Percentiles rank a stretch among this genome's conserved stretches.
phyloP scores from a whole-genome alignment of 306 rosid species.

The Heteromeles arbutifolia region DNA sequence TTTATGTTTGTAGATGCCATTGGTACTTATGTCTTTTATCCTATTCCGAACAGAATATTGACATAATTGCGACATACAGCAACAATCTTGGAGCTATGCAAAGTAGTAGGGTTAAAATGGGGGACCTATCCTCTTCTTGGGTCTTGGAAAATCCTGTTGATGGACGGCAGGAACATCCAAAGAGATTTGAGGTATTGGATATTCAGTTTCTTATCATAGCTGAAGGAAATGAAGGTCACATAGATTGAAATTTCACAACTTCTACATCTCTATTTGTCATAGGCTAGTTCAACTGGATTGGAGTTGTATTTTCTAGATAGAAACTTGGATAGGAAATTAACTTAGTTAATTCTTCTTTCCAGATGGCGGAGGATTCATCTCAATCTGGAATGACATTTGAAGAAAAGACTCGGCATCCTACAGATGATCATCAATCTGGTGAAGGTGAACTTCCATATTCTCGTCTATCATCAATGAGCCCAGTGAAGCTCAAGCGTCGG shows the following conservation, averaged over 20 bases:
- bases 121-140: constrained; percentile 85
- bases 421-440: constrained; percentile 39
- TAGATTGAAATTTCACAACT: neutral
- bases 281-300: constrained; percentile 1
- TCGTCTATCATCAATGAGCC: constrained; percentile 45
- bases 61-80: constrained; percentile 74
- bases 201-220: neutral
- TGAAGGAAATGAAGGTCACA: neutral
- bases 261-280: neutral
- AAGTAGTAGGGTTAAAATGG: constrained; percentile 68
- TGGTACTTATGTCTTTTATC: constrained; percentile 22
- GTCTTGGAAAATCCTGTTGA: constrained; percentile 67
- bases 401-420: constrained; percentile 31
- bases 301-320: constrained; percentile 4
- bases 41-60: constrained; percentile 59
- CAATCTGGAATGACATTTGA: constrained; percentile 29
- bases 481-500: constrained; percentile 77
- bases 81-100: constrained; percentile 57
- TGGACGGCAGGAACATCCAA: constrained; percentile 38
- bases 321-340: constrained; percentile 16
- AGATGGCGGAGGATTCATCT: constrained; percentile 43
- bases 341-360: constrained; percentile 22
- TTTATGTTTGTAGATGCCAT: constrained; percentile 10
- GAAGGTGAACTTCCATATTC: constrained; percentile 42
- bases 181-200: constrained; percentile 50